Percentiles rank a stretch among this genome's conserved stretches.
phyloP scores from a whole-genome alignment of 2,329 filamentous ascomycete species.

The Cytospora leucostoma region DNA sequence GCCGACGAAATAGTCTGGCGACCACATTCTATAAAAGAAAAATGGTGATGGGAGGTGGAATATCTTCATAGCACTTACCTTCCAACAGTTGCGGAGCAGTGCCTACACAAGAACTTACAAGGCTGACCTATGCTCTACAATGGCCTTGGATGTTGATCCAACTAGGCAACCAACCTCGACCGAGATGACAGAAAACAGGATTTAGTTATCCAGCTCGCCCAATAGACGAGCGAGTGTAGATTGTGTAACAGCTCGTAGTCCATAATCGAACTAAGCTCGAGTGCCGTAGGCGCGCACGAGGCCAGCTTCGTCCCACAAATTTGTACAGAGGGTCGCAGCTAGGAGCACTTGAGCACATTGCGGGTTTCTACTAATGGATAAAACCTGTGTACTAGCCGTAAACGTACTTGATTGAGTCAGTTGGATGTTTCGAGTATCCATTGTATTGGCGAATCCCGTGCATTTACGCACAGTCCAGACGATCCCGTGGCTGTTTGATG shows the following conservation, averaged over 20 bases:
- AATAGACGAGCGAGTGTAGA: background rate
- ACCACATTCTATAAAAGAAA: too few relatives aligned
- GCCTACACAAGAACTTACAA: background rate
- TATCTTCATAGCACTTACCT: background rate
- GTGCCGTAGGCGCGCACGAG: background rate
- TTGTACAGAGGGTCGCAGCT: background rate
- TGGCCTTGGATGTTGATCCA: background rate
- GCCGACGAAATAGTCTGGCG: too few relatives aligned
- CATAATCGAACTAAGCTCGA: background rate
- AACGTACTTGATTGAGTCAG: background rate
- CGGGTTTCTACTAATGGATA: background rate
- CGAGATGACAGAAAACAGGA: background rate
- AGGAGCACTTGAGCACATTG: background rate
- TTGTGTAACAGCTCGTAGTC: background rate
- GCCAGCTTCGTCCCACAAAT: background rate
- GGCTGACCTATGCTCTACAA: background rate
- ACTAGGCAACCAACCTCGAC: background rate
- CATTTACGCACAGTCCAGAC: background rate
- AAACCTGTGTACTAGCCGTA: background rate
- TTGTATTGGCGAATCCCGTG: background rate
- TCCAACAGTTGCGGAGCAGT: background rate
- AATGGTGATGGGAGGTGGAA: too few relatives aligned
- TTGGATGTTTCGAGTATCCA: background rate
- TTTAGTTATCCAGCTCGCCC: background rate
- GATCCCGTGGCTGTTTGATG: constrained; percentile 1